Evolutionary conservation across 108 stramenopile species (phyloP).

Genomic region (Hondaea fermentalgiana): DNA sequence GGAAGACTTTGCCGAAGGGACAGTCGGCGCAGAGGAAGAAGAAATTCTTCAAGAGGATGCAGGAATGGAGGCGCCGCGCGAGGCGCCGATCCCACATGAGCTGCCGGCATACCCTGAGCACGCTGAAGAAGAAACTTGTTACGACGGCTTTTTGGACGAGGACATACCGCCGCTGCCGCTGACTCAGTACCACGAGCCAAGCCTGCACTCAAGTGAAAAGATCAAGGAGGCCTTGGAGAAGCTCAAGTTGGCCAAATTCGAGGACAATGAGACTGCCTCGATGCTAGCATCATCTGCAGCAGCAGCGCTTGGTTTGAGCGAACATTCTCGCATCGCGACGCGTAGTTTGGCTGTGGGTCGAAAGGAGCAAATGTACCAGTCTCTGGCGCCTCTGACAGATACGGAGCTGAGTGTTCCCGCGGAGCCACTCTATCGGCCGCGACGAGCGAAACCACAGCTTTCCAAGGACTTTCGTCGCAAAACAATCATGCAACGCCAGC

Average conservation of each 20-base stretch:
- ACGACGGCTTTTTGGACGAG: not conserved
- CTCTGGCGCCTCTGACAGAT: not conserved
- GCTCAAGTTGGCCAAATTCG: not conserved
- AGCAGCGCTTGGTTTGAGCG: not conserved
- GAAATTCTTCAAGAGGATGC: too few relatives aligned
- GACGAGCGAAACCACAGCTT: not conserved
- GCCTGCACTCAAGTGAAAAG: slow-evolving; percentile 6
- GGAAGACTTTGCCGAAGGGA: too few relatives aligned
- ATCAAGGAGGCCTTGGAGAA: not conserved
- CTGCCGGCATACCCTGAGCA: not conserved
- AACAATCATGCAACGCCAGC: slow-evolving; percentile 3
- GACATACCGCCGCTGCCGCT: not conserved
- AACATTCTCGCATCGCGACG: not conserved
- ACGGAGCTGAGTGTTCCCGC: not conserved
- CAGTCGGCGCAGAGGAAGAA: too few relatives aligned
- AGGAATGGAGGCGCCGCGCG: not conserved
- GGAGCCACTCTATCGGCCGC: not conserved
- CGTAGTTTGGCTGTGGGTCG: not conserved
- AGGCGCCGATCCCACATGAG: not conserved
- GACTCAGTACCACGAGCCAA: not conserved
- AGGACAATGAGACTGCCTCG: not conserved
- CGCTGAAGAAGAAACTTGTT: not conserved
- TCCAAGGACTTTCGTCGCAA: not conserved
- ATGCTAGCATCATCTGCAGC: not conserved
- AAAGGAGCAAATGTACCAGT: not conserved